phyloP scores from a whole-genome alignment of 2,329 filamentous ascomycete species.

The Apiospora arundinis region DNA sequence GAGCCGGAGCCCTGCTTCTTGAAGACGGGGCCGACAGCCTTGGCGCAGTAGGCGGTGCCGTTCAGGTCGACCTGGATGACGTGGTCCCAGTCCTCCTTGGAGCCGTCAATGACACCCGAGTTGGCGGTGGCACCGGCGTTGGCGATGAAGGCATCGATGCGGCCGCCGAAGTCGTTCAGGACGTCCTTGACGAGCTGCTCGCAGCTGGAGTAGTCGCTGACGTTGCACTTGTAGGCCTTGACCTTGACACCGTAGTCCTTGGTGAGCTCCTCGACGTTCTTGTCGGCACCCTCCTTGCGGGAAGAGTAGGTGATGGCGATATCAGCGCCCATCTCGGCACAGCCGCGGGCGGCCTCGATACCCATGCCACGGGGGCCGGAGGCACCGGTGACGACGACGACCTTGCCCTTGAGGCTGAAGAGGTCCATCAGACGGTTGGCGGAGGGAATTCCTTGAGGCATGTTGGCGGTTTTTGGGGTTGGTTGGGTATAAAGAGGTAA shows the following conservation, averaged over 20 bases:
- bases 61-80: slow-evolving; percentile 67
- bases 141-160: slow-evolving; percentile 76
- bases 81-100: slow-evolving; percentile 62
- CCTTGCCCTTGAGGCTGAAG: slow-evolving; percentile 76
- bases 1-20: slow-evolving; percentile 65
- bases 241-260: slow-evolving; percentile 72
- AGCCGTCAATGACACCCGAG: slow-evolving; percentile 61
- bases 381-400: slow-evolving; percentile 73
- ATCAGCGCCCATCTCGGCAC: slow-evolving; percentile 74
- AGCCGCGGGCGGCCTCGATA: slow-evolving; percentile 70
- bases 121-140: slow-evolving; percentile 70
- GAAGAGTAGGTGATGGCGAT: slow-evolving; percentile 76
- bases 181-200: slow-evolving; percentile 66
- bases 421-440: slow-evolving; percentile 66
- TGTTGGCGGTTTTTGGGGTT: slow-evolving; percentile 39
- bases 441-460: slow-evolving; percentile 65
- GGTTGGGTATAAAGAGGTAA: not conserved
- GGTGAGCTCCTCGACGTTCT: slow-evolving; percentile 69
- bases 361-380: slow-evolving; percentile 75
- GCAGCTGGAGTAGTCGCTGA: slow-evolving; percentile 58
- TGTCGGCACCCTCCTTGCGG: slow-evolving; percentile 69
- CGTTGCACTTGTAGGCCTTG: slow-evolving; percentile 65
- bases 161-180: slow-evolving; percentile 70
- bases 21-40: slow-evolving; percentile 64
- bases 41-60: slow-evolving; percentile 70